Conservation (phyloP, 768 basidiomycete species). For the Suillus subaureus region DNA sequence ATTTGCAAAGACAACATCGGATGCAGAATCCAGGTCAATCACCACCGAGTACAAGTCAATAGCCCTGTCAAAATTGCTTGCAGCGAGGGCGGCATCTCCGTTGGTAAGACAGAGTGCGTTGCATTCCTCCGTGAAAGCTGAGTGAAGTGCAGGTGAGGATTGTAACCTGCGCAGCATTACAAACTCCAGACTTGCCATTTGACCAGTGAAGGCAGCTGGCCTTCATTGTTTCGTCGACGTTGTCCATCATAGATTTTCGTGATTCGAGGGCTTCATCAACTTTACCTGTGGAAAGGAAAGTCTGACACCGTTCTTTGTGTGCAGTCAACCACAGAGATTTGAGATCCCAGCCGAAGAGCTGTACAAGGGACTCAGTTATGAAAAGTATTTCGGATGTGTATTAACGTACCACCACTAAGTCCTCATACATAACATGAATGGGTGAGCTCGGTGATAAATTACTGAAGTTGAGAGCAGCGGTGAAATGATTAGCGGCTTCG, state of each 20-base stretch:
- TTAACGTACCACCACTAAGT: background rate
- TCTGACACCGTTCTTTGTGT: no score
- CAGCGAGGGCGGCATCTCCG: background rate
- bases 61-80: background rate
- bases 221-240: no score
- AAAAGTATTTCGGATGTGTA: background rate
- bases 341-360: background rate
- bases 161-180: background rate
- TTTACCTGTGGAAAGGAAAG: no score
- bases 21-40: background rate
- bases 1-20: background rate
- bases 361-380: background rate
- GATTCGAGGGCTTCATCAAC: no score
- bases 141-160: background rate
- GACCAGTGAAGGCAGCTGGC: background rate
- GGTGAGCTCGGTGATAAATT: background rate
- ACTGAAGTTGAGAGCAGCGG: background rate
- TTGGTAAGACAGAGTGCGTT: background rate
- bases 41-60: background rate
- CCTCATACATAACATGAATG: background rate
- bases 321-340: background rate
- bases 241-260: no score
- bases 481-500: background rate
- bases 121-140: background rate
- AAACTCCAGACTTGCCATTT: background rate